Conservation (phyloP, 805 yeast species). For the Scheffersomyces coipomensis region DNA sequence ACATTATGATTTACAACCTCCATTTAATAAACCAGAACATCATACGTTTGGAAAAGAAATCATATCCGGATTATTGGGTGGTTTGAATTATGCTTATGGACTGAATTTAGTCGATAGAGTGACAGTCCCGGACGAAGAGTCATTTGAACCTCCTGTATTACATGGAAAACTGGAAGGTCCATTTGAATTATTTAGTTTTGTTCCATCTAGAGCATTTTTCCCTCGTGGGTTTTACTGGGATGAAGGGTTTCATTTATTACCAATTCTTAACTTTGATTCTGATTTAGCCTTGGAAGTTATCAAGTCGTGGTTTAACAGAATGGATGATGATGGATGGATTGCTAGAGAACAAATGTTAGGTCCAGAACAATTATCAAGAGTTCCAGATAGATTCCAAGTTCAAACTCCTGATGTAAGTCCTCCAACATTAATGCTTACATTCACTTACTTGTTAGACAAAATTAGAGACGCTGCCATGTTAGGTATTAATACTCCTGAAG, state of each 20-base stretch:
- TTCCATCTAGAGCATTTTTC: constrained; percentile 91
- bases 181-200: constrained; percentile 70
- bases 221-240: constrained; percentile 99
- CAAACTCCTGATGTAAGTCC: constrained; percentile 95
- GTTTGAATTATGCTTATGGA: constrained; percentile 86
- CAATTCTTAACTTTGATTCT: constrained; percentile 77
- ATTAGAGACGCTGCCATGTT: constrained; percentile 14
- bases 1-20: constrained; percentile 51
- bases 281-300: constrained; percentile 78
- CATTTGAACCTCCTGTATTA: constrained; percentile 53
- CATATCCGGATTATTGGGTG: constrained; percentile 83
- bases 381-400: constrained; percentile 77
- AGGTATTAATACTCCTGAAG: constrained; percentile 27
- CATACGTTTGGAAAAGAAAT: constrained; percentile 73
- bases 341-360: constrained; percentile 95
- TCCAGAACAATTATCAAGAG: constrained; percentile 82
- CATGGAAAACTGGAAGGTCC: constrained; percentile 74
- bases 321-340: constrained; percentile 94
- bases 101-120: constrained; percentile 76
- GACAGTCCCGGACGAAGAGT: constrained; percentile 66
- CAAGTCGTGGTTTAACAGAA: constrained; percentile 81
- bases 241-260: constrained; percentile 92
- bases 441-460: constrained; percentile 52
- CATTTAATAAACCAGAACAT: constrained; percentile 44
- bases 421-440: constrained; percentile 82